Percentiles rank a stretch among this genome's conserved stretches.
Evolutionary conservation across 208 protist species (phyloP).

Genomic region (Balamuthia mandrillaris): DNA sequence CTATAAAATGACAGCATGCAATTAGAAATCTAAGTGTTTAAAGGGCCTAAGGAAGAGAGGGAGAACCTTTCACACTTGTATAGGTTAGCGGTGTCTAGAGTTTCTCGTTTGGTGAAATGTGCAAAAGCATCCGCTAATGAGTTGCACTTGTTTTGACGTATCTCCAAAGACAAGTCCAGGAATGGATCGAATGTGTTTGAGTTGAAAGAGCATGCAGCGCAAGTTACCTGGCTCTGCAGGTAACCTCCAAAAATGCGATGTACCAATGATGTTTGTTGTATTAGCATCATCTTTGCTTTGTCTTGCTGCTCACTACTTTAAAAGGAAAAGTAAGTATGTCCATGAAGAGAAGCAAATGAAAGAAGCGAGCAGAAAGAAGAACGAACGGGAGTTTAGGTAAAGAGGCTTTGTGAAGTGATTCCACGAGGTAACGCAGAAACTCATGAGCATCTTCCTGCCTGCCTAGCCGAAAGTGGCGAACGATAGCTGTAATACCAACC

Average conservation of each 20-base stretch:
- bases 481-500: constrained; percentile 43
- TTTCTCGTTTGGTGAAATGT: constrained; percentile 68
- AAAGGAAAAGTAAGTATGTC: too few species aligned
- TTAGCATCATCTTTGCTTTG: constrained; percentile 1
- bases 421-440: constrained; percentile 73
- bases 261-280: constrained; percentile 66
- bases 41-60: constrained; percentile 3
- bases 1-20: background rate
- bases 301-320: background rate
- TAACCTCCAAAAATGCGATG: constrained; percentile 71
- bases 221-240: constrained; percentile 65
- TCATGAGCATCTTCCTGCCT: constrained; percentile 83
- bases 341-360: too few species aligned
- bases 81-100: constrained; percentile 71
- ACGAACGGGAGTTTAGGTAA: too few species aligned
- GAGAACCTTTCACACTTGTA: constrained; percentile 68
- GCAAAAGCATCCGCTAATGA: constrained; percentile 54
- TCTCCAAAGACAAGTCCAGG: constrained; percentile 74
- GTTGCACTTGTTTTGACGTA: constrained; percentile 53
- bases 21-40: background rate
- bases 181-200: constrained; percentile 79
- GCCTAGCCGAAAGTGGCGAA: constrained; percentile 63
- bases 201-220: constrained; percentile 55
- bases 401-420: constrained; percentile 62
- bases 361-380: too few species aligned